phyloP scores from a whole-genome alignment of 495 filamentous ascomycete genomes.

The Penicillium angulare region DNA sequence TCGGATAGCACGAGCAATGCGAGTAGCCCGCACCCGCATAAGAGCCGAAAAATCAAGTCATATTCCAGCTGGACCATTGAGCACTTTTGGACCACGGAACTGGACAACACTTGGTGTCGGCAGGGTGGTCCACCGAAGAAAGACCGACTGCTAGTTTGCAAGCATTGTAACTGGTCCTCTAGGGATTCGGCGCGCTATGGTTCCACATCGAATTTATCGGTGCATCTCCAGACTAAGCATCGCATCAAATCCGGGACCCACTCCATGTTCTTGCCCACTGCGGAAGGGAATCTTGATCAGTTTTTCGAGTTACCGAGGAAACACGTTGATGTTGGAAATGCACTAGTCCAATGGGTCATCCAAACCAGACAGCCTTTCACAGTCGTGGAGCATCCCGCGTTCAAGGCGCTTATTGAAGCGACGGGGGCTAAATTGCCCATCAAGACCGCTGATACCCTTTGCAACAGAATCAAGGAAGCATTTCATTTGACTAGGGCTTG shows the following conservation, averaged over 20 bases:
- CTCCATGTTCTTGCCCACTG: conserved; percentile 7
- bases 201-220: conserved; percentile 9
- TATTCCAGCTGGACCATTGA: conserved; percentile 12
- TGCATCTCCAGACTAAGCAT: conserved; percentile 11
- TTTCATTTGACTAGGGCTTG: conserved; percentile 7
- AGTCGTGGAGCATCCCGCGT: conserved; percentile 11
- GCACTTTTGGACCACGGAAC: conserved; percentile 15
- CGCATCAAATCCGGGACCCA: conserved; percentile 4
- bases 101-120: conserved; percentile 13
- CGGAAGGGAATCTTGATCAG: conserved; percentile 3
- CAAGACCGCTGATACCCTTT: conserved; percentile 11
- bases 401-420: conserved; percentile 12
- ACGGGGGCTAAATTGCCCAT: conserved; percentile 9
- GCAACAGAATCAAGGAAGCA: conserved; percentile 9
- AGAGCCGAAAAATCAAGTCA: conserved; percentile 14
- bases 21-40: conserved; percentile 9
- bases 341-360: conserved; percentile 8
- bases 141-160: conserved; percentile 13
- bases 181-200: conserved; percentile 13
- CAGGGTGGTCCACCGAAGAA: conserved; percentile 9
- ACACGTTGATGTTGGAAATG: conserved; percentile 6
- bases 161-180: conserved; percentile 10
- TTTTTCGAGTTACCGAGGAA: conserved; percentile 5
- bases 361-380: conserved; percentile 13
- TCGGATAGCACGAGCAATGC: conserved; percentile 11